These are phyloP conservation scores for Fusarium xylarioides DNA, from an alignment of 2,329 filamentous ascomycete species.

Conservation along the genomic window DNA sequence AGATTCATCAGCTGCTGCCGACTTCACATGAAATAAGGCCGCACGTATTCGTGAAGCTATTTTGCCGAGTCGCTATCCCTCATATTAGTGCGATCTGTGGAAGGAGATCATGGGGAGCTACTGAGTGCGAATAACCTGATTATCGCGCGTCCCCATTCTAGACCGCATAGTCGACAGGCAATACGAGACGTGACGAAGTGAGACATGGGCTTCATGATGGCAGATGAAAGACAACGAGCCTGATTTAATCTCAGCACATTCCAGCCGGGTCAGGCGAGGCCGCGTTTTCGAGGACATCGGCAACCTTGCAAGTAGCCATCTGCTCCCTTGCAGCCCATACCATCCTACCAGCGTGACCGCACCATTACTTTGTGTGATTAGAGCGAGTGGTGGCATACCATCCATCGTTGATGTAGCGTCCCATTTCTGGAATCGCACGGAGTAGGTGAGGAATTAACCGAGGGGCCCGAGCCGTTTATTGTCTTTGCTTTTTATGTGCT, in stretches of 20 bases:
- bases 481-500: slow-evolving; percentile 23
- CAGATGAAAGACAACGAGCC: slow-evolving; percentile 5
- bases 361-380: background rate
- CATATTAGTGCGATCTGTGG: background rate
- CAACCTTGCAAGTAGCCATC: slow-evolving; percentile 14
- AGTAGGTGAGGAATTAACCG: slow-evolving; percentile 11
- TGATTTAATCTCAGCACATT: slow-evolving; percentile 27
- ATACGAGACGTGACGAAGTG: slow-evolving; percentile 21
- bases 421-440: slow-evolving; percentile 6
- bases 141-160: slow-evolving; percentile 23
- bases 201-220: slow-evolving; percentile 20
- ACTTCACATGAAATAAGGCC: background rate
- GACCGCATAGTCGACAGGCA: slow-evolving; percentile 17
- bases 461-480: slow-evolving; percentile 23
- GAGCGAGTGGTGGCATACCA: background rate
- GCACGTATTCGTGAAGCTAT: slow-evolving; percentile 8
- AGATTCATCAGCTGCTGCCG: background rate
- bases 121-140: slow-evolving; percentile 18
- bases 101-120: slow-evolving; percentile 18
- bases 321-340: slow-evolving; percentile 25
- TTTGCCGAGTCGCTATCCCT: background rate
- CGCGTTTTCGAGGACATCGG: slow-evolving; percentile 1
- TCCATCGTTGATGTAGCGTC: background rate
- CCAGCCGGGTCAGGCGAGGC: slow-evolving; percentile 1
- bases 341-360: slow-evolving; percentile 6